Conservation (phyloP, 106 monocot species). For the Narthecium ossifragum region DNA sequence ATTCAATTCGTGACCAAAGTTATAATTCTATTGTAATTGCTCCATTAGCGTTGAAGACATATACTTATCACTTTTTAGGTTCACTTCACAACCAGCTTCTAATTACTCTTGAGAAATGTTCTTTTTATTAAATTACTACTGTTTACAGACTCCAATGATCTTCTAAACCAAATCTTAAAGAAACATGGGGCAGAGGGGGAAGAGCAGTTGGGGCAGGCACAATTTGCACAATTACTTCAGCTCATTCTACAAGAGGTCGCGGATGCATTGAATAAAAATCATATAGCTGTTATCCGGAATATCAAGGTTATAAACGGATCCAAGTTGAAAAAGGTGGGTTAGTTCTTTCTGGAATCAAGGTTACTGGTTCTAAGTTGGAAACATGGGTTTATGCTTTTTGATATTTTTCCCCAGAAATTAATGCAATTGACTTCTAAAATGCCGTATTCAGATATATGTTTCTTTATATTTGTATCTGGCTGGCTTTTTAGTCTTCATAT, state of each 20-base stretch:
- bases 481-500: too few relatives aligned
- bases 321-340: constrained; percentile 30
- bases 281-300: constrained; percentile 29
- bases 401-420: too few relatives aligned
- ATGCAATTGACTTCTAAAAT: too few relatives aligned
- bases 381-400: too few relatives aligned
- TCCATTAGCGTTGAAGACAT: too few relatives aligned
- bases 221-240: constrained; percentile 59
- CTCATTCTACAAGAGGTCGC: constrained; percentile 50
- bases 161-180: constrained; percentile 38
- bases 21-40: too few relatives aligned
- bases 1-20: too few relatives aligned
- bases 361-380: neutral
- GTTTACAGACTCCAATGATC: constrained; percentile 25
- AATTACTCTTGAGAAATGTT: too few relatives aligned
- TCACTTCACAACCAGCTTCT: too few relatives aligned
- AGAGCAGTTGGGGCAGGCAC: constrained; percentile 48
- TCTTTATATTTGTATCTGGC: too few relatives aligned
- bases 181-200: constrained; percentile 47
- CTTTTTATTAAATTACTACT: neutral
- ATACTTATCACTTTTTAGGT: too few relatives aligned
- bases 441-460: too few relatives aligned
- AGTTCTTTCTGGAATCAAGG: neutral
- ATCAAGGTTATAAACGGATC: constrained; percentile 45
- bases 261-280: constrained; percentile 37